These are phyloP conservation scores for Cunninghamia lanceolata DNA, from an alignment of 75 land plant genomes.

Conservation along the genomic window DNA sequence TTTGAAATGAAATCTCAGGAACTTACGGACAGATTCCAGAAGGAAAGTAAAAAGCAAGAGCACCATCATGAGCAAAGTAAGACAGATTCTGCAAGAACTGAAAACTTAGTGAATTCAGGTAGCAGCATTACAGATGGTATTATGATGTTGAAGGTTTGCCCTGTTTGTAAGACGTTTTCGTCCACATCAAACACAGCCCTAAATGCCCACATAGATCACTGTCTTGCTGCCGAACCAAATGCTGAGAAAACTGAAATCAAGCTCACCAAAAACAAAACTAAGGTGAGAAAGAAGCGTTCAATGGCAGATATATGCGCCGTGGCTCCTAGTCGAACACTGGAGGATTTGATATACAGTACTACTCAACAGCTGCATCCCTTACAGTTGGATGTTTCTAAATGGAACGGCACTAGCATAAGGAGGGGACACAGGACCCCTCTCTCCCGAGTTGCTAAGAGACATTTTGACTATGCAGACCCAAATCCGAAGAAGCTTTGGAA, in stretches of 20 bases:
- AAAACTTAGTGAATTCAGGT: slow-evolving; percentile 21
- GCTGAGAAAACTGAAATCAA: slow-evolving; percentile 16
- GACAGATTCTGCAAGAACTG: slow-evolving; percentile 24
- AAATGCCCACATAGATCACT: slow-evolving; percentile 88
- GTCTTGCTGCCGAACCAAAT: slow-evolving; percentile 50
- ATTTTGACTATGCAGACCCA: neutral
- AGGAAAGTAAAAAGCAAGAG: neutral
- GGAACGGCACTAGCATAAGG: neutral
- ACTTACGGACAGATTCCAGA: neutral
- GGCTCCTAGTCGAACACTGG: slow-evolving; percentile 29
- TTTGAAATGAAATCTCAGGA: neutral
- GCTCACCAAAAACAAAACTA: slow-evolving; percentile 35
- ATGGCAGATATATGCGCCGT: slow-evolving; percentile 32
- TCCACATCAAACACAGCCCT: slow-evolving; percentile 74
- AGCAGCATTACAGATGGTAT: slow-evolving; percentile 31
- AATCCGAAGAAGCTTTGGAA: neutral
- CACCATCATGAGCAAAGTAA: neutral
- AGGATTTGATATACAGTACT: slow-evolving; percentile 16
- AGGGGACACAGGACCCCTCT: neutral
- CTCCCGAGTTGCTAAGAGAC: neutral
- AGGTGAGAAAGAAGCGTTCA: slow-evolving; percentile 65
- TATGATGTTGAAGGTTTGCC: slow-evolving; percentile 68
- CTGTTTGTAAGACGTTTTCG: slow-evolving; percentile 68
- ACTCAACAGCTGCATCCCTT: neutral
- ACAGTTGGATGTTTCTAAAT: neutral